Conservation (phyloP, 768 basidiomycete species). For the Rossbeevera mucosa region DNA sequence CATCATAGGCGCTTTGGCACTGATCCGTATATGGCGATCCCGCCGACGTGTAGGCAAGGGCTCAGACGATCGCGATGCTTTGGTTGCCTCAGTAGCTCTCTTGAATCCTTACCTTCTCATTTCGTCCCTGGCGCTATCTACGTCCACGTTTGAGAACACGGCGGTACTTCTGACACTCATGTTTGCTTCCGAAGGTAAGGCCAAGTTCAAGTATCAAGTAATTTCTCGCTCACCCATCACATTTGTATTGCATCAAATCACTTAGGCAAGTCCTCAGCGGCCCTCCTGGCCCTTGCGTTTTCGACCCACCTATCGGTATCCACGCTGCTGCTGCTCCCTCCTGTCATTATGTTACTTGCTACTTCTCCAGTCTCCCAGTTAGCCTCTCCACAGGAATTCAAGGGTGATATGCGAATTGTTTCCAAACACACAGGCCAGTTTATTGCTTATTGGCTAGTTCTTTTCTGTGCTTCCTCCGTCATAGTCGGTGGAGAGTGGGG, state of each 20-base stretch:
- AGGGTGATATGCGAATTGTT: slow-evolving; percentile 4
- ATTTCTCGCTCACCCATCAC: neutral
- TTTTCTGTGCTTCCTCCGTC: slow-evolving; percentile 45
- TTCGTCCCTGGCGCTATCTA: slow-evolving; percentile 76
- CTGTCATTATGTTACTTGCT: slow-evolving; percentile 61
- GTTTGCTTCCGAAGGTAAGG: slow-evolving; percentile 66
- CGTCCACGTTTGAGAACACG: slow-evolving; percentile 77
- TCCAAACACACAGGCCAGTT: slow-evolving; percentile 45
- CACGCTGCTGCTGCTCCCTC: slow-evolving; percentile 60
- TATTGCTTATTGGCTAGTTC: slow-evolving; percentile 41
- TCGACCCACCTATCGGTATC: slow-evolving; percentile 71
- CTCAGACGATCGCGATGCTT: slow-evolving; percentile 45
- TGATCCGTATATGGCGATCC: slow-evolving; percentile 64
- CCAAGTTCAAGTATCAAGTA: neutral
- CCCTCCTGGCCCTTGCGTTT: slow-evolving; percentile 66
- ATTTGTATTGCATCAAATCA: neutral
- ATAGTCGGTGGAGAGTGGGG: slow-evolving; percentile 55
- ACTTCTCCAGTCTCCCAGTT: slow-evolving; percentile 61
- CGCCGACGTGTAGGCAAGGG: slow-evolving; percentile 45
- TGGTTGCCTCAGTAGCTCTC: slow-evolving; percentile 69
- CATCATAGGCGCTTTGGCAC: slow-evolving; percentile 58
- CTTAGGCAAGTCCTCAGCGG: slow-evolving; percentile 53
- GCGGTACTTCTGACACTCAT: slow-evolving; percentile 61
- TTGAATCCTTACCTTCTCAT: slow-evolving; percentile 86
- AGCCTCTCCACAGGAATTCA: slow-evolving; percentile 48